phyloP scores from a whole-genome alignment of 2,329 filamentous ascomycete genomes.

The Epichloe gansuensis region DNA sequence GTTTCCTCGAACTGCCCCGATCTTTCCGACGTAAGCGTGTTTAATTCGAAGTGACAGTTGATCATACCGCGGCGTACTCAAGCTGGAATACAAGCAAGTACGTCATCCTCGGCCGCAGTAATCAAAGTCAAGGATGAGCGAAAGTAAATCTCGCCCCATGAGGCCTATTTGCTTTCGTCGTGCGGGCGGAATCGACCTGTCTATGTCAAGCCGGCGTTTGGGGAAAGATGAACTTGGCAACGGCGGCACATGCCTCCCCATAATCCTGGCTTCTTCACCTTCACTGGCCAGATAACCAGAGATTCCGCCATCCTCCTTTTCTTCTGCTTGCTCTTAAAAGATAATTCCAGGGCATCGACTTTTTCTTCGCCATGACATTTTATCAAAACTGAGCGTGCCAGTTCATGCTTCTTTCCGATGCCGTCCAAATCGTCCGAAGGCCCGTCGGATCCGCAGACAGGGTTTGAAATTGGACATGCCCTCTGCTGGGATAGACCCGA shows the following conservation, averaged over 20 bases:
- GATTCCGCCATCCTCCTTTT: constrained; percentile 14
- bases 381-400: constrained; percentile 22
- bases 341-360: constrained; percentile 24
- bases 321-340: constrained; percentile 16
- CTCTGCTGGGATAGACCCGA: constrained; percentile 13
- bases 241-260: constrained; percentile 20
- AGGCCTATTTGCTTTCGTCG: constrained; percentile 17
- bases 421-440: constrained; percentile 23
- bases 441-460: constrained; percentile 25
- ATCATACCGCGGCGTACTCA: constrained; percentile 20
- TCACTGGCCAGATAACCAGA: constrained; percentile 1
- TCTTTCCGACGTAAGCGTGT: constrained; percentile 11
- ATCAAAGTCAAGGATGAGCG: constrained; percentile 22
- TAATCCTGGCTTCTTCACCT: constrained; percentile 11
- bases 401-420: constrained; percentile 23
- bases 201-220: constrained; percentile 19
- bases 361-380: constrained; percentile 24
- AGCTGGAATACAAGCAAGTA: constrained; percentile 20
- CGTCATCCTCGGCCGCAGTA: constrained; percentile 19
- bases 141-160: constrained; percentile 22
- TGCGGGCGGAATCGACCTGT: constrained; percentile 14
- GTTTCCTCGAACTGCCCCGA: constrained; percentile 14
- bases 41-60: constrained; percentile 23
- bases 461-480: constrained; percentile 21
- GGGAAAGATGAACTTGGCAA: constrained; percentile 16